Base-by-base conservation (phyloP, 2,329 filamentous ascomycete species). In the Penicillium sp. region DNA sequence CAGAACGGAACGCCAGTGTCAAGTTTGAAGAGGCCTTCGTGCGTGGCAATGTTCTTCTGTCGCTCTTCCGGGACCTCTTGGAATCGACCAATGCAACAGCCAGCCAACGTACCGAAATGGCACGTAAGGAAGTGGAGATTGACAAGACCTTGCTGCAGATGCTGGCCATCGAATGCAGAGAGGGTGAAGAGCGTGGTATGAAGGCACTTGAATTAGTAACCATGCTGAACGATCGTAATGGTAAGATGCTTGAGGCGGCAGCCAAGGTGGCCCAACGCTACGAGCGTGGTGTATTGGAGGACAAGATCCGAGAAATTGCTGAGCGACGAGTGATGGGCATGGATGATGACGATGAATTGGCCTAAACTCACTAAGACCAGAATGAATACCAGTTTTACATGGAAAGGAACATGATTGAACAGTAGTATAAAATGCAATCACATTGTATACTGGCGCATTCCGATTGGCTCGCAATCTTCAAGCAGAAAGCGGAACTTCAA, bases 121-220 rank as follows among this genome's bases (percentile, higher is more conserved):
- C 85, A 14, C 82, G 86, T 39, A 82, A 91, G 54, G 90, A 96
- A 74, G 79, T 96, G 45, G 91, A 96, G 45, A 86, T 96, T 37
- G 93, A 99, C 79, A 96, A 96, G 79, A 87, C 89, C 44, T 80
- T 99, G 50, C 79, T 99, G 62, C 92, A 97, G 78, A 83, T 98
- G 72, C 81, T 99, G 69, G 93, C 91, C 2, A 80, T 89, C 7
- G 95, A 98, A 79, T 99, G 95, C 73, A 87, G 92, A 58, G 91
- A 95, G 64, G 91, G 92, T 45, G 95, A 99, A 74, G 93, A 98
- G 61, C 83, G 90, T 29, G 93, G 93, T 6, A 97, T 97, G 91
- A 91, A 93, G 65, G 93, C 93, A 0, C 79, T 99, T 35, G 96
- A 99, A 77, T 84, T 98, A 68, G 95, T 96, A 29, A 82, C 84